These are phyloP conservation scores for Sugiyamaella novakii DNA, from an alignment of 1,139 yeast species.

Conservation along the genomic window DNA sequence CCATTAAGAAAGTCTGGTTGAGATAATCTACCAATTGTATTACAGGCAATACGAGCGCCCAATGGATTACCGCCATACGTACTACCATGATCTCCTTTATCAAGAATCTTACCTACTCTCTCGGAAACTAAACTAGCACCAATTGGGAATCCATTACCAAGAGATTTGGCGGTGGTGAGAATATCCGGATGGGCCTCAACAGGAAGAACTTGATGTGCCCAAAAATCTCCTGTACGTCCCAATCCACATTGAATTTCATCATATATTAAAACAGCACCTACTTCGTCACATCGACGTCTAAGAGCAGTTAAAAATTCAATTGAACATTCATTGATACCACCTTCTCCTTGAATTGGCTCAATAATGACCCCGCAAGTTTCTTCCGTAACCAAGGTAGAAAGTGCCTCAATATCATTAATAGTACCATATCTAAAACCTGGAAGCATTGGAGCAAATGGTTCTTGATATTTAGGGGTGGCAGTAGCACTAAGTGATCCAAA, in stretches of 20 bases:
- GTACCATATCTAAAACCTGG: conserved; percentile 76
- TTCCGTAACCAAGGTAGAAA: conserved; percentile 60
- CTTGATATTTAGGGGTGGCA: conserved; percentile 87
- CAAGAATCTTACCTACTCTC: conserved; percentile 66
- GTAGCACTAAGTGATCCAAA: conserved; percentile 93
- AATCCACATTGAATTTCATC: conserved; percentile 98
- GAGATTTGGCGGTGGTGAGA: conserved; percentile 89
- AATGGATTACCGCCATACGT: conserved; percentile 97
- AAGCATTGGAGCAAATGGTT: conserved; percentile 83
- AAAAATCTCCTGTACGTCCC: conserved; percentile 86
- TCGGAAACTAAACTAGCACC: conserved; percentile 91
- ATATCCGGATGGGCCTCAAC: conserved; percentile 89
- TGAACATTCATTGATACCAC: conserved; percentile 78
- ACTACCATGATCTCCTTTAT: conserved; percentile 96
- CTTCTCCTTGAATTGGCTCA: conserved; percentile 98
- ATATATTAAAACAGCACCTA: conserved; percentile 76
- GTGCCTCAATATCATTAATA: conserved; percentile 60
- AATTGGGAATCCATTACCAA: conserved; percentile 97
- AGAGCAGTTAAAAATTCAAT: conserved; percentile 65
- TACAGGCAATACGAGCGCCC: conserved; percentile 78
- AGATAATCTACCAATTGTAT: conserved; percentile 70
- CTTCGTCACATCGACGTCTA: conserved; percentile 65
- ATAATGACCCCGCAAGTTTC: conserved; percentile 90
- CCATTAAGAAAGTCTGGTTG: conserved; percentile 58
- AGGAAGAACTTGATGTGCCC: conserved; percentile 86